These are phyloP conservation scores for Bidens hawaiensis DNA, from an alignment of 140 eudicot genomes.

Conservation along the genomic window DNA sequence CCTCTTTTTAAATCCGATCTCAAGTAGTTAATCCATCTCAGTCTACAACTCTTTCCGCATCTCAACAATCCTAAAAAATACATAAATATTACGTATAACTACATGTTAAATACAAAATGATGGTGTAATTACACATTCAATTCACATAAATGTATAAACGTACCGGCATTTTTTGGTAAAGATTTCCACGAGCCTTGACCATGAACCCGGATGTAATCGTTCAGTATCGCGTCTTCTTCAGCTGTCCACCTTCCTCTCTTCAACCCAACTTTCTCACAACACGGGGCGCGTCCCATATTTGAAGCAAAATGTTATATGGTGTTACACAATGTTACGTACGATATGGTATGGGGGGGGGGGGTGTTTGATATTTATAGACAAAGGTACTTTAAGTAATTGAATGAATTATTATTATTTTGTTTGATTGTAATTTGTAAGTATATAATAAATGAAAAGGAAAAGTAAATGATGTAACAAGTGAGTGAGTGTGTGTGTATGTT, in stretches of 20 bases:
- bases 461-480: conserved; percentile 16
- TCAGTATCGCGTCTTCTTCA: conserved; percentile 63
- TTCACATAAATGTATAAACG: background rate
- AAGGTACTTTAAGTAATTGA: background rate
- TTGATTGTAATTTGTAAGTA: background rate
- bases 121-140: background rate
- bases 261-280: conserved; percentile 82
- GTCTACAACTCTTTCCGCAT: conserved; percentile 90
- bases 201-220: conserved; percentile 50
- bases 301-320: background rate
- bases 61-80: conserved; percentile 53
- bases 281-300: conserved; percentile 70
- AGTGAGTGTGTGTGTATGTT: conserved; percentile 13
- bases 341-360: background rate
- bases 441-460: background rate
- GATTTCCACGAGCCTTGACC: conserved; percentile 87
- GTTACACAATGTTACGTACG: background rate
- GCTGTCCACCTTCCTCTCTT: conserved; percentile 73
- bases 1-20: conserved; percentile 83
- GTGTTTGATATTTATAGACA: conserved; percentile 11
- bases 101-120: background rate
- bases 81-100: background rate
- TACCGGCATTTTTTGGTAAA: conserved; percentile 88
- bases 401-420: background rate
- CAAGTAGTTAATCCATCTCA: conserved; percentile 92